phyloP scores from a whole-genome alignment of 2,329 filamentous ascomycete genomes.

The Xylariales sp. region DNA sequence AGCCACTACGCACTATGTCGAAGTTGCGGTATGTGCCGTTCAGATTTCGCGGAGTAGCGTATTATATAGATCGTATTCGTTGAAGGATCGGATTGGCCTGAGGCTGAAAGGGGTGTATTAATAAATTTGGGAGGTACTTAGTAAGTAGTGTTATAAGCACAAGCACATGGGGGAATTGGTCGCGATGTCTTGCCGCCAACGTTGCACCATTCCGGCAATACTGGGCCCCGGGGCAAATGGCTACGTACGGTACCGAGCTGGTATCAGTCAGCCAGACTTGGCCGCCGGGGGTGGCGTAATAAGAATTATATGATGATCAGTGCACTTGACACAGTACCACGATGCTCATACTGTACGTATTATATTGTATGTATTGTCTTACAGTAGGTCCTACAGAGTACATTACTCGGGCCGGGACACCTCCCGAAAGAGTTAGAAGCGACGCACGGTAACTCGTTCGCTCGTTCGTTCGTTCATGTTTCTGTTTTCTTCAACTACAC shows the following conservation, averaged over 20 bases:
- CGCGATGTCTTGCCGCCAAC: background rate
- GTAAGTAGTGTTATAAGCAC: too few species aligned
- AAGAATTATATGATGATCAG: constrained; percentile 1
- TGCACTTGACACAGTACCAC: background rate
- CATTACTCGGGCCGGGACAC: background rate
- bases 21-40: background rate
- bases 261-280: too few species aligned
- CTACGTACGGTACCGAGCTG: background rate
- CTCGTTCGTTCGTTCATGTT: background rate
- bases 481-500: too few species aligned
- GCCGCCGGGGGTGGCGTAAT: background rate
- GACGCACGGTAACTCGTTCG: background rate
- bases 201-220: constrained; percentile 15
- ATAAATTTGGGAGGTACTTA: background rate
- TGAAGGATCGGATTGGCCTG: background rate
- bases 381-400: too few species aligned
- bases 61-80: too few species aligned
- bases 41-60: too few species aligned
- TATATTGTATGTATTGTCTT: too few species aligned
- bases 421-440: constrained; percentile 2
- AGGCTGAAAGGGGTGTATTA: constrained; percentile 17
- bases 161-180: too few species aligned
- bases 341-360: background rate
- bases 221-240: constrained; percentile 7
- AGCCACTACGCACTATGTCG: background rate